Conservation (phyloP, 371 early-diverging fungal species). For the Lichtheimia ornata region DNA sequence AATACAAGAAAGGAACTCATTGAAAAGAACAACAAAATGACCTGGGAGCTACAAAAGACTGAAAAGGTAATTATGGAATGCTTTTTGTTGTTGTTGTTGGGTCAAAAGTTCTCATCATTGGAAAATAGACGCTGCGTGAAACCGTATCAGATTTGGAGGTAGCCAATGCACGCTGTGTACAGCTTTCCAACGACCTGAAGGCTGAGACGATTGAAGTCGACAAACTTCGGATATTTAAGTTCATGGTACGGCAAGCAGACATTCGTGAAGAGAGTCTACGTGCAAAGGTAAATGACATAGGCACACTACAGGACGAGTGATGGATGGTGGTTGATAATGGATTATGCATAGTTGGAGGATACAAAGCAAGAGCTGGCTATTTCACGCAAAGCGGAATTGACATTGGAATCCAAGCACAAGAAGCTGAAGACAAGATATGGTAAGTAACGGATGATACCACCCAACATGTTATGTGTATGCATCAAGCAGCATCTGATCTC, state of each 20-base stretch:
- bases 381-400: slow-evolving; percentile 38
- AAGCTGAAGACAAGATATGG: slow-evolving; percentile 44
- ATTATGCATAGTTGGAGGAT: slow-evolving; percentile 37
- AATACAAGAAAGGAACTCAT: slow-evolving; percentile 24
- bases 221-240: slow-evolving; percentile 42
- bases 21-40: slow-evolving; percentile 27
- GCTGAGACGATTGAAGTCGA: slow-evolving; percentile 36
- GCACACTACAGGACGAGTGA: neutral
- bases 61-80: slow-evolving; percentile 34
- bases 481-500: too few species aligned
- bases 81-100: slow-evolving; percentile 12
- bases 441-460: slow-evolving; percentile 9
- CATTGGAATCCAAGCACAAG: slow-evolving; percentile 45
- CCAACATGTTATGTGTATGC: too few species aligned
- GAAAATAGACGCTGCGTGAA: slow-evolving; percentile 29
- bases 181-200: slow-evolving; percentile 37
- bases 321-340: neutral
- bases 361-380: slow-evolving; percentile 43
- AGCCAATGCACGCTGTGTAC: slow-evolving; percentile 32
- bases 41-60: slow-evolving; percentile 43
- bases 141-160: slow-evolving; percentile 38
- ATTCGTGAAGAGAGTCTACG: slow-evolving; percentile 39
- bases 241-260: slow-evolving; percentile 49
- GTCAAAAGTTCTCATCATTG: neutral
- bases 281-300: slow-evolving; percentile 30